phyloP scores from a whole-genome alignment of 805 yeast genomes.

The Wickerhamiella nectarea region DNA sequence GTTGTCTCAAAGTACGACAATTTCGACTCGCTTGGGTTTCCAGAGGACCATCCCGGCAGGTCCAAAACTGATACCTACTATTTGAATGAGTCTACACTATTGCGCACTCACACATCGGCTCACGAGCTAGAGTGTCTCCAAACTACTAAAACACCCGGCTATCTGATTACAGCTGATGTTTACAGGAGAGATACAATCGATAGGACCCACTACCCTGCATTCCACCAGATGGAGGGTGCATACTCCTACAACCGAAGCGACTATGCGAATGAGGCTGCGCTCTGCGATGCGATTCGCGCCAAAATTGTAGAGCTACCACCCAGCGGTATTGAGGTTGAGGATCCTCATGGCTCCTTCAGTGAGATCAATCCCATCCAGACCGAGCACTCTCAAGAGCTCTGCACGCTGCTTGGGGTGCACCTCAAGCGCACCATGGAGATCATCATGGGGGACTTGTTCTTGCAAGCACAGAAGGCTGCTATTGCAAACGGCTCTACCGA shows the following conservation, averaged over 20 bases:
- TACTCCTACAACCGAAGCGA: slow-evolving; percentile 57
- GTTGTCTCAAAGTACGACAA: slow-evolving; percentile 71
- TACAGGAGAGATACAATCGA: slow-evolving; percentile 93
- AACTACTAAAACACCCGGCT: slow-evolving; percentile 60
- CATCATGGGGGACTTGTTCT: slow-evolving; percentile 69
- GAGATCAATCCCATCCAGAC: slow-evolving; percentile 66
- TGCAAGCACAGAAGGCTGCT: slow-evolving; percentile 47
- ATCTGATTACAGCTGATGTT: slow-evolving; percentile 88
- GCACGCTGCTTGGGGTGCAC: slow-evolving; percentile 57
- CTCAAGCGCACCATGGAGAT: slow-evolving; percentile 77
- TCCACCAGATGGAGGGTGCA: slow-evolving; percentile 97
- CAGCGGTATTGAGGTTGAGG: slow-evolving; percentile 62
- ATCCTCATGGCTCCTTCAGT: slow-evolving; percentile 45
- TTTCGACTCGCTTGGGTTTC: slow-evolving; percentile 86
- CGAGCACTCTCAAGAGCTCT: slow-evolving; percentile 57
- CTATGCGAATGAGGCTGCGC: slow-evolving; percentile 26
- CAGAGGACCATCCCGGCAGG: slow-evolving; percentile 85
- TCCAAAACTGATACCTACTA: slow-evolving; percentile 88
- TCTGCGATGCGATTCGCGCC: slow-evolving; percentile 34
- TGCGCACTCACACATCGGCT: slow-evolving; percentile 94
- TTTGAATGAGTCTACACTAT: slow-evolving; percentile 51
- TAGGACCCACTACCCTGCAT: slow-evolving; percentile 90
- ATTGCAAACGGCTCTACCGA: slow-evolving; percentile 44
- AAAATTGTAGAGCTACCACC: slow-evolving; percentile 58
- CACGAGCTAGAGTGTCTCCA: slow-evolving; percentile 83